These are phyloP conservation scores for Stephania cephalantha DNA, from an alignment of 164 flowering plant genomes.

Conservation along the genomic window DNA sequence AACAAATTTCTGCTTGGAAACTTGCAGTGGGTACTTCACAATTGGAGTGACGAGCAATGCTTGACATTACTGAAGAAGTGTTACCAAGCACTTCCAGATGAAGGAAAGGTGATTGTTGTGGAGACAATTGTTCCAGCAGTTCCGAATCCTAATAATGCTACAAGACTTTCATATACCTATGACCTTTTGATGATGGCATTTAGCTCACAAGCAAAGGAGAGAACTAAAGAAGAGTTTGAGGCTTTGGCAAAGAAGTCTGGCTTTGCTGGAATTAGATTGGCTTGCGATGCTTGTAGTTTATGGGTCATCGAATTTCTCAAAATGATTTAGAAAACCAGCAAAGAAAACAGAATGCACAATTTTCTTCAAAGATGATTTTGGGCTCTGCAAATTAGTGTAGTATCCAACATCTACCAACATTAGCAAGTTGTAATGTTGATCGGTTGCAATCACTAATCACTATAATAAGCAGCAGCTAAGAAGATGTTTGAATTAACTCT, in stretches of 20 bases:
- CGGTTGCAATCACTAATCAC: no score
- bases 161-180: constrained; percentile 31
- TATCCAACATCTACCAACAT: no score
- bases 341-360: no score
- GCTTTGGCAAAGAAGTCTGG: constrained; percentile 64
- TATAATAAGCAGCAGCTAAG: no score
- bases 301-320: constrained; percentile 71
- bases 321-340: not conserved
- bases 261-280: constrained; percentile 37
- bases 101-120: constrained; percentile 64
- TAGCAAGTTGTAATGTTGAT: no score
- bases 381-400: no score
- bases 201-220: constrained; percentile 63
- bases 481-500: no score
- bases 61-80: constrained; percentile 63
- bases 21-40: constrained; percentile 77
- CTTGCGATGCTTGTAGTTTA: constrained; percentile 43
- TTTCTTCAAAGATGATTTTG: no score
- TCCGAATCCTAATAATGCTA: constrained; percentile 38
- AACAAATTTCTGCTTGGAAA: no score
- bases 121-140: constrained; percentile 56
- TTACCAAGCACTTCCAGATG: constrained; percentile 54
- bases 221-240: constrained; percentile 57
- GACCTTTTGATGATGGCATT: constrained; percentile 77
- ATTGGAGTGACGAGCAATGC: constrained; percentile 87